Conservation (phyloP, 1,284 basidiomycete genomes). For the Polyporus tsugae region DNA sequence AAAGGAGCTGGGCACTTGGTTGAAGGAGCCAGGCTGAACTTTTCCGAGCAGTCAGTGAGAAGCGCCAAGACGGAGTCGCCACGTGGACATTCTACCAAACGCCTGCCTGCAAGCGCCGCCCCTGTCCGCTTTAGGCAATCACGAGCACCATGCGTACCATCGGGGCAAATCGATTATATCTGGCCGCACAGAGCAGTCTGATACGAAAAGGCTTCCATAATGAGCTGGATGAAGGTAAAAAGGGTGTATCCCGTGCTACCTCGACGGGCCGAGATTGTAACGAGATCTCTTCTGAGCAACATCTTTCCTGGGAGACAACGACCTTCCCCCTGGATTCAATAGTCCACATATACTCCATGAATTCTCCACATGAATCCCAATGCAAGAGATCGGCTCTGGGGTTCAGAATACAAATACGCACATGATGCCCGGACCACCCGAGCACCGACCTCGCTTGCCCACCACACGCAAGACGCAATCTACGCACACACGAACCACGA, state of each 20-base stretch:
- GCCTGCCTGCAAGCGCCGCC: neutral
- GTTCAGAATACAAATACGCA: too few relatives aligned
- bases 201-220: neutral
- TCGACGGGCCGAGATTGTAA: neutral
- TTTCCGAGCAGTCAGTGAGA: too few relatives aligned
- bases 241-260: neutral
- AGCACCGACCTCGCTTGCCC: too few relatives aligned
- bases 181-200: too few relatives aligned
- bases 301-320: neutral
- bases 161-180: too few relatives aligned
- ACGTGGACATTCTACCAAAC: constrained; percentile 9
- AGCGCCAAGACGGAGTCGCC: neutral
- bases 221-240: neutral
- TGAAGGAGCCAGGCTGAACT: too few relatives aligned
- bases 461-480: too few relatives aligned
- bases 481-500: neutral
- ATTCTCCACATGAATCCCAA: neutral
- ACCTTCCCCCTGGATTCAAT: neutral
- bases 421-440: too few relatives aligned
- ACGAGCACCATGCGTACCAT: too few relatives aligned
- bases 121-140: neutral
- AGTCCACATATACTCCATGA: neutral
- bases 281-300: neutral
- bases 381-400: too few relatives aligned
- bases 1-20: too few relatives aligned